Evolutionary conservation across 2,329 filamentous ascomycete genomes (phyloP).

Genomic region (Fusarium sp.): DNA sequence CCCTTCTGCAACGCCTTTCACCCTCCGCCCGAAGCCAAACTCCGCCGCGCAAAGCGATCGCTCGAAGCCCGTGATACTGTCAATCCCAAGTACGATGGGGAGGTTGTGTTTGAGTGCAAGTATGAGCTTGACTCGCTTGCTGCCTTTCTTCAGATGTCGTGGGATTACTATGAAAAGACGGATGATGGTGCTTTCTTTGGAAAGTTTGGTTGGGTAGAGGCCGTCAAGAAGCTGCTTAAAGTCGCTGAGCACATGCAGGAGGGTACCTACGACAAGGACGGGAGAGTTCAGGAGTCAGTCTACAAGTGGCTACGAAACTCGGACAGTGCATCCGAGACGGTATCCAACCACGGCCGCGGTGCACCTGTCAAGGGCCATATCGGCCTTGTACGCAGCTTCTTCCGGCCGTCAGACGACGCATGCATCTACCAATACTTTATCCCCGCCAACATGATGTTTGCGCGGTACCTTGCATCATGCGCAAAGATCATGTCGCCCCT

Average conservation of each 20-base stretch:
- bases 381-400: conserved; percentile 84
- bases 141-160: conserved; percentile 81
- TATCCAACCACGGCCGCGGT: conserved; percentile 77
- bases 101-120: conserved; percentile 90
- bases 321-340: conserved; percentile 78
- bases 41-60: conserved; percentile 34
- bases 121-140: conserved; percentile 93
- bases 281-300: conserved; percentile 62
- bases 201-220: conserved; percentile 73
- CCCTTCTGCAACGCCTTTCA: conserved; percentile 97
- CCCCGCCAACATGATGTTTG: conserved; percentile 87
- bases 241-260: conserved; percentile 74
- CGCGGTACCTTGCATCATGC: conserved; percentile 64
- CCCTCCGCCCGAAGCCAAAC: conserved; percentile 74
- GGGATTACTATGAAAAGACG: conserved; percentile 79
- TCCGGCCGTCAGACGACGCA: conserved; percentile 89
- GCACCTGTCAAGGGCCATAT: conserved; percentile 82
- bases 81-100: conserved; percentile 70
- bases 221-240: conserved; percentile 72
- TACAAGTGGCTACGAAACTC: conserved; percentile 83
- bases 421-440: conserved; percentile 87
- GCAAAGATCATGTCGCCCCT: conserved; percentile 56
- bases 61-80: conserved; percentile 57
- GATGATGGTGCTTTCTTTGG: conserved; percentile 76
- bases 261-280: conserved; percentile 72